Conservation (phyloP, 2,329 filamentous ascomycete species). For the Fusarium mangiferae region DNA sequence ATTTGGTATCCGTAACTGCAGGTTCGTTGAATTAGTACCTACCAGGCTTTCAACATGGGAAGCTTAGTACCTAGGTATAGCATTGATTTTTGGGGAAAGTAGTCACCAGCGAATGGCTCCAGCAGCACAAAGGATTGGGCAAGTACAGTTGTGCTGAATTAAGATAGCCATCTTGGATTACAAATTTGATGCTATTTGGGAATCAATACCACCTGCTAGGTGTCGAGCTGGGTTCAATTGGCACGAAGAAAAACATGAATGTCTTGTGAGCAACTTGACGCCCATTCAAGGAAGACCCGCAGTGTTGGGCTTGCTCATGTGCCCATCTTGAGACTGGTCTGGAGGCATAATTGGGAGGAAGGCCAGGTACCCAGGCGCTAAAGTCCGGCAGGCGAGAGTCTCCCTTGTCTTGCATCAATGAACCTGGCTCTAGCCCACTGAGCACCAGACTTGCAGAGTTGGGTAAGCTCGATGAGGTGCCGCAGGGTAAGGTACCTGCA, state of each 20-base stretch:
- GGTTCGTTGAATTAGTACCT: not conserved
- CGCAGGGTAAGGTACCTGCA: slow-evolving; percentile 13
- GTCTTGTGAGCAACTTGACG: slow-evolving; percentile 37
- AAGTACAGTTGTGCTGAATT: not conserved
- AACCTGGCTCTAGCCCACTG: not conserved
- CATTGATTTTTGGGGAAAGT: not conserved
- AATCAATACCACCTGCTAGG: not conserved
- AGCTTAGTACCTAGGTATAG: not conserved
- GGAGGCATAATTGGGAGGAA: slow-evolving; percentile 13
- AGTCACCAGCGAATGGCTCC: not conserved
- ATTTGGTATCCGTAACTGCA: not conserved
- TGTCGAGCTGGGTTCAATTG: slow-evolving; percentile 16
- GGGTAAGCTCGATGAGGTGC: not conserved
- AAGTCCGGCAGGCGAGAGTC: slow-evolving; percentile 21
- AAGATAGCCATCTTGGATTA: not conserved
- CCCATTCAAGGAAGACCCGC: slow-evolving; percentile 47
- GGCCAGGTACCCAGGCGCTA: slow-evolving; percentile 26
- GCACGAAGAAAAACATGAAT: slow-evolving; percentile 15
- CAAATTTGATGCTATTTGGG: not conserved
- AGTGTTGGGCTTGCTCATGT: slow-evolving; percentile 60
- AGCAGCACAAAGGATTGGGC: not conserved
- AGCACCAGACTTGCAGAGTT: not conserved
- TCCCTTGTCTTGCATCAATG: slow-evolving; percentile 7
- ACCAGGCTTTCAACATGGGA: not conserved
- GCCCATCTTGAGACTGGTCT: slow-evolving; percentile 55